phyloP scores from a whole-genome alignment of 1,284 basidiomycete species.

The Pisolithus thermaeus region DNA sequence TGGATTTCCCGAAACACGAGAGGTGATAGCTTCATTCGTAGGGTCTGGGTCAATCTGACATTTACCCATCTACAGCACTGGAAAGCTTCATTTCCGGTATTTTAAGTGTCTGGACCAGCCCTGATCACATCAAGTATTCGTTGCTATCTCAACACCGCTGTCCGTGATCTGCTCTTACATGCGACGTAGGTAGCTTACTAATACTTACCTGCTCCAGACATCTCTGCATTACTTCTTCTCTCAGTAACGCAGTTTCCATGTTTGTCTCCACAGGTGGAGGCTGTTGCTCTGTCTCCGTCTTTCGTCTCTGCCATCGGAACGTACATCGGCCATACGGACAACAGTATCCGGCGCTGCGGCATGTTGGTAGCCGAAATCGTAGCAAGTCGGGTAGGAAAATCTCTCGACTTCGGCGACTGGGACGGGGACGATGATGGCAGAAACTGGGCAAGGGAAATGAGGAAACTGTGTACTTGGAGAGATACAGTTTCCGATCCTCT shows the following conservation, averaged over 20 bases:
- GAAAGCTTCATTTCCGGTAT: conserved; percentile 42
- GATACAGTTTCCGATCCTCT: conserved; percentile 44
- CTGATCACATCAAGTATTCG: conserved; percentile 69
- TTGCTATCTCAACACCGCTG: conserved; percentile 64
- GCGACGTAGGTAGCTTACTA: conserved; percentile 1
- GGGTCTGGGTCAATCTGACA: conserved; percentile 5
- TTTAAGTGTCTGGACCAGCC: conserved; percentile 57
- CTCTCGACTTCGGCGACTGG: conserved; percentile 81
- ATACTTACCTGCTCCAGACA: conserved; percentile 37
- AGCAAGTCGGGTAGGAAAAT: conserved; percentile 54
- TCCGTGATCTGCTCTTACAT: conserved; percentile 29
- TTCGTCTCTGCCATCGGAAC: conserved; percentile 73
- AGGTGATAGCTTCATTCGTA: conserved; percentile 30
- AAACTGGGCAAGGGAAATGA: conserved; percentile 57
- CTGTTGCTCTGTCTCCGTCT: conserved; percentile 47
- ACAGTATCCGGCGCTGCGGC: conserved; percentile 78
- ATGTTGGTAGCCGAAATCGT: conserved; percentile 90
- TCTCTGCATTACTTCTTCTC: conserved; percentile 67
- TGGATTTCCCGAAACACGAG: conserved; percentile 49
- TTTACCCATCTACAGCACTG: conserved; percentile 35
- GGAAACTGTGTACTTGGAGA: conserved; percentile 43
- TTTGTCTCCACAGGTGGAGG: conserved; percentile 35
- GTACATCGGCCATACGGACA: conserved; percentile 78
- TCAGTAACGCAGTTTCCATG: conserved; percentile 54
- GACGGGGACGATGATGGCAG: conserved; percentile 69